Percentiles rank a stretch among this genome's conserved stretches.
Conservation (phyloP, 768 basidiomycete genomes). For the Boletus coccyginus region DNA sequence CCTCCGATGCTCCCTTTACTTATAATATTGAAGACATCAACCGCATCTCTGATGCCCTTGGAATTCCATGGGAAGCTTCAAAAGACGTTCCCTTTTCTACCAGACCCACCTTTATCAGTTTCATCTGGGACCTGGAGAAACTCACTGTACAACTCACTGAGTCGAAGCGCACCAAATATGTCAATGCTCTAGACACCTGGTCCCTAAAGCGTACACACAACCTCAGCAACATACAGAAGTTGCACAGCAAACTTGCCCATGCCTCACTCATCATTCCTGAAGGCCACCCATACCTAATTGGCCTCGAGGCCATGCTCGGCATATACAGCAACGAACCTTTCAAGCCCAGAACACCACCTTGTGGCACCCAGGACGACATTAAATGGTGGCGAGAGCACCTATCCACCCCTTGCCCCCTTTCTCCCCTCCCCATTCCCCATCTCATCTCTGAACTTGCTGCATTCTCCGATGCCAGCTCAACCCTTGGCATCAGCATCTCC, state of each 20-base stretch:
- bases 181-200: neutral
- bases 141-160: neutral
- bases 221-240: neutral
- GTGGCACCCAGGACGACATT: neutral
- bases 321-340: neutral
- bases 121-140: neutral
- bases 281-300: neutral
- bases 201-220: no score
- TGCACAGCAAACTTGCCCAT: neutral
- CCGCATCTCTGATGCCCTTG: conserved; percentile 26
- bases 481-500: neutral
- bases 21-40: conserved; percentile 37
- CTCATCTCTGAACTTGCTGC: neutral
- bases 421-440: neutral
- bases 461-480: neutral
- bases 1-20: no score
- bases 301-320: neutral
- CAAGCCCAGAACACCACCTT: neutral
- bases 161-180: neutral
- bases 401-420: neutral
- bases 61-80: conserved; percentile 29
- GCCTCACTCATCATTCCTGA: no score
- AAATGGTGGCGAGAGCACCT: neutral
- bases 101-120: neutral
- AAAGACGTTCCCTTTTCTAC: conserved; percentile 31